Conservation (phyloP, 1,284 basidiomycete genomes). For the Gymnopus androsaceus region DNA sequence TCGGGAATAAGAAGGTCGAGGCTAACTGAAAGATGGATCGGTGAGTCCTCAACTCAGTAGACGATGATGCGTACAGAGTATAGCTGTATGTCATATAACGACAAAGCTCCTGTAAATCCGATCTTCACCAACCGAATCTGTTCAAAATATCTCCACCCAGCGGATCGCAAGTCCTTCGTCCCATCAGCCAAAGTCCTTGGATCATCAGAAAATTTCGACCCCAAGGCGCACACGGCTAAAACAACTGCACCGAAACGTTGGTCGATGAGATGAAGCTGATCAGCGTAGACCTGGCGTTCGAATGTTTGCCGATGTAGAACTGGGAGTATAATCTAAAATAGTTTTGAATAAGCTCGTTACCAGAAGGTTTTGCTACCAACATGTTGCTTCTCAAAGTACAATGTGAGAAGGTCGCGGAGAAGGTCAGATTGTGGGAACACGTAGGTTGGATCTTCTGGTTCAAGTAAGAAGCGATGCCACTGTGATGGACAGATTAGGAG, state of each 20-base stretch:
- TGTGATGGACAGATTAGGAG: background rate
- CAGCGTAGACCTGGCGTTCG: conserved; percentile 1
- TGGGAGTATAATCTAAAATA: background rate
- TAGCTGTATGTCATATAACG: conserved; percentile 4
- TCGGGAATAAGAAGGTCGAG: conserved; percentile 3
- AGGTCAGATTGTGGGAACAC: conserved; percentile 7
- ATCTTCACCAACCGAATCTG: conserved; percentile 30
- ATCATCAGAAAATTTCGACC: conserved; percentile 1
- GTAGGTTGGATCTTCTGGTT: background rate
- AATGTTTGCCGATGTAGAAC: conserved; percentile 8
- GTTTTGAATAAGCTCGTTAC: too few relatives aligned
- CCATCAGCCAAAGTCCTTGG: background rate
- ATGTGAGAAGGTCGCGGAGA: background rate
- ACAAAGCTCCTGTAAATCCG: background rate
- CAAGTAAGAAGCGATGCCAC: background rate
- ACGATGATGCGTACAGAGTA: background rate
- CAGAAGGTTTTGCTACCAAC: too few relatives aligned
- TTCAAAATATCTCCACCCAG: conserved; percentile 54
- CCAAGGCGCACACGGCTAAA: conserved; percentile 8
- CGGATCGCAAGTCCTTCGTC: conserved; percentile 10
- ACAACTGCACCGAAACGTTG: conserved; percentile 6
- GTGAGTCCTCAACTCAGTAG: background rate
- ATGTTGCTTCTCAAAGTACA: conserved; percentile 6
- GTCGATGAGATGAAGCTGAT: conserved; percentile 3
- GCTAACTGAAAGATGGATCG: background rate